Percentiles rank a stretch among this genome's conserved stretches.
Evolutionary conservation across 257 asterid species (phyloP).

Genomic region (Solanum clarkiae): DNA sequence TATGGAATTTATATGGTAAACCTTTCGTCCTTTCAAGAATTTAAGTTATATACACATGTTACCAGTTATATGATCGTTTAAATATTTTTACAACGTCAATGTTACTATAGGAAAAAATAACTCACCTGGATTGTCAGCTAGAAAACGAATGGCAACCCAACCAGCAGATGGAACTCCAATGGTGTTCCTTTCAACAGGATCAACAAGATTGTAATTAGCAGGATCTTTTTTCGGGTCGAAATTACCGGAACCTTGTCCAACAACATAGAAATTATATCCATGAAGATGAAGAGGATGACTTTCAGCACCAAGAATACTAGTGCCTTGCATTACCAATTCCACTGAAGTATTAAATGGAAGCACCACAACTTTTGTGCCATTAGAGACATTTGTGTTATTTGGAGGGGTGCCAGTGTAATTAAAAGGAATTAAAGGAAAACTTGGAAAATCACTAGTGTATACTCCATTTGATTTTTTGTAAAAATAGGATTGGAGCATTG

Average conservation of each 20-base stretch:
- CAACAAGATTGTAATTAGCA: constrained; percentile 41
- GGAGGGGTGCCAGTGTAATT: constrained; percentile 62
- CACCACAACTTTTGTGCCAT: constrained; percentile 44
- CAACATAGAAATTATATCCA: constrained; percentile 40
- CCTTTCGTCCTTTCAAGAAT: background rate
- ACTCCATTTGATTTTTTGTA: constrained; percentile 21
- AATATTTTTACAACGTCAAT: background rate
- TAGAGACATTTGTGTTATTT: constrained; percentile 28
- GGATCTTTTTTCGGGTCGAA: constrained; percentile 40
- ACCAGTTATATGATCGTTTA: background rate
- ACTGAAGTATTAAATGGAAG: constrained; percentile 35
- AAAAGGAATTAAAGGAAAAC: constrained; percentile 21
- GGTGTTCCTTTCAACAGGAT: constrained; percentile 60
- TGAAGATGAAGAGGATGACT: constrained; percentile 74
- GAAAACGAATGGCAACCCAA: constrained; percentile 62
- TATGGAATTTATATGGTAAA: background rate
- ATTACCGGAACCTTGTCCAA: constrained; percentile 65
- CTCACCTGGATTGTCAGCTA: constrained; percentile 67
- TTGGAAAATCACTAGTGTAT: constrained; percentile 38
- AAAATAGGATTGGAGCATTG: constrained; percentile 43
- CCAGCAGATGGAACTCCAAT: constrained; percentile 52
- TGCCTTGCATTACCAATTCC: constrained; percentile 52
- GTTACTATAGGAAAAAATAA: too few species aligned
- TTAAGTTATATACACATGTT: background rate
- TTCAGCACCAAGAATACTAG: constrained; percentile 59